Evolutionary conservation across 495 filamentous ascomycete genomes (phyloP).

Genomic region (Hypoxylon subgilvum): DNA sequence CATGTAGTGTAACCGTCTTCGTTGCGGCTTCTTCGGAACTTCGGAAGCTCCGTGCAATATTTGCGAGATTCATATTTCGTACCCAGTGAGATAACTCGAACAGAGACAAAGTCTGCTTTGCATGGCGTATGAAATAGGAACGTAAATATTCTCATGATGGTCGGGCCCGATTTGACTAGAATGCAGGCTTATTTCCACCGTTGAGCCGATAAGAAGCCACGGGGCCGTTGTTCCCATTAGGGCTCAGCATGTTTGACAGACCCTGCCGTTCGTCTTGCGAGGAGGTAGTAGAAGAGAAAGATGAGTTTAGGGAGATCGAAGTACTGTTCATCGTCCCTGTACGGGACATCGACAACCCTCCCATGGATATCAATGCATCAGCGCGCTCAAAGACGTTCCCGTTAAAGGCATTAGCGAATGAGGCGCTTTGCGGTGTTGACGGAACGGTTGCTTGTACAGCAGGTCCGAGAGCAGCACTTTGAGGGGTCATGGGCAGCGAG

Average conservation of each 20-base stretch:
- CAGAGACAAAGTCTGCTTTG: not conserved
- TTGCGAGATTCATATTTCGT: not conserved
- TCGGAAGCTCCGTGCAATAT: not conserved
- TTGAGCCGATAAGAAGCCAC: slow-evolving; percentile 35
- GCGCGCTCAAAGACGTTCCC: slow-evolving; percentile 78
- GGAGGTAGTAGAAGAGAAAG: slow-evolving; percentile 46
- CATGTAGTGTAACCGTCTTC: not conserved
- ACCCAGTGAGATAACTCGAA: not conserved
- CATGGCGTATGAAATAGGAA: not conserved
- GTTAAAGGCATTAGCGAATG: slow-evolving; percentile 68
- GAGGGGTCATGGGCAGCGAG: slow-evolving; percentile 65
- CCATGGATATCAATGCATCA: slow-evolving; percentile 70
- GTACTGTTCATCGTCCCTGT: slow-evolving; percentile 53
- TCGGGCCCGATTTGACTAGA: slow-evolving; percentile 37
- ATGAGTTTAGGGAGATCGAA: slow-evolving; percentile 49
- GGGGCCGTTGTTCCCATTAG: slow-evolving; percentile 31
- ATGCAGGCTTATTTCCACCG: slow-evolving; percentile 41
- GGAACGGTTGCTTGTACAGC: slow-evolving; percentile 90
- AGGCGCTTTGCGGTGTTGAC: slow-evolving; percentile 72
- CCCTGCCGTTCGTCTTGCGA: slow-evolving; percentile 40
- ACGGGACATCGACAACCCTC: slow-evolving; percentile 51
- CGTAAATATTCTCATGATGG: slow-evolving; percentile 9
- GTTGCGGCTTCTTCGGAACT: not conserved
- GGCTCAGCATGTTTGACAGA: slow-evolving; percentile 49
- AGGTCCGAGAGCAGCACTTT: slow-evolving; percentile 84